Evolutionary conservation across 331 rosid genomes (phyloP).

Genomic region (Quercus lobata): DNA sequence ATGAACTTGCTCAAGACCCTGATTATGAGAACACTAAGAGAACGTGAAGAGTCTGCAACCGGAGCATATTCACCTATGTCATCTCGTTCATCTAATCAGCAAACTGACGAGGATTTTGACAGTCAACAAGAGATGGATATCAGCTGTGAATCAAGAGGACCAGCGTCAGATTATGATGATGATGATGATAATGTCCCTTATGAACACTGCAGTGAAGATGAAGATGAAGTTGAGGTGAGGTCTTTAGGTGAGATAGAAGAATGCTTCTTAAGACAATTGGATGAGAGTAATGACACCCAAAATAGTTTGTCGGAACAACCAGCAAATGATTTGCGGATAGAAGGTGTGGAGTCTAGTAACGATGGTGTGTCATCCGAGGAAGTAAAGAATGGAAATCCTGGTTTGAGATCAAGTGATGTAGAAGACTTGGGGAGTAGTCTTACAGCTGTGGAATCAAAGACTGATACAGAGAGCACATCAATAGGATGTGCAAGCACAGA

Average conservation of each 20-base stretch:
- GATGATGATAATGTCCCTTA: constrained; percentile 37
- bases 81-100: constrained; percentile 54
- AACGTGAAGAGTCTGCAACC: constrained; percentile 61
- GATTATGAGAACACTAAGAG: constrained; percentile 69
- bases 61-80: constrained; percentile 78
- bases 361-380: constrained; percentile 31
- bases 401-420: constrained; percentile 32
- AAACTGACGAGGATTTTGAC: constrained; percentile 52
- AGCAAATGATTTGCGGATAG: constrained; percentile 21
- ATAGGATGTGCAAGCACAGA: constrained; percentile 28
- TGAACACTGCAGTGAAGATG: constrained; percentile 54
- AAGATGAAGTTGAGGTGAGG: constrained; percentile 42
- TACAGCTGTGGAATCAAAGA: constrained; percentile 23
- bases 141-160: constrained; percentile 48
- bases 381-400: constrained; percentile 37
- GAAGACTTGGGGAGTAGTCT: constrained; percentile 33
- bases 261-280: constrained; percentile 58
- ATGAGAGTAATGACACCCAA: constrained; percentile 24
- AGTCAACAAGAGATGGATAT: constrained; percentile 73
- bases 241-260: constrained; percentile 57
- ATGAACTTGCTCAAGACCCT: constrained; percentile 94
- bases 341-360: constrained; percentile 28
- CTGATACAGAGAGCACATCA: constrained; percentile 33
- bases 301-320: constrained; percentile 32
- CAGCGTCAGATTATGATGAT: constrained; percentile 35